Conservation (phyloP, 768 basidiomycete genomes). For the Kwoniella botswanensis region DNA sequence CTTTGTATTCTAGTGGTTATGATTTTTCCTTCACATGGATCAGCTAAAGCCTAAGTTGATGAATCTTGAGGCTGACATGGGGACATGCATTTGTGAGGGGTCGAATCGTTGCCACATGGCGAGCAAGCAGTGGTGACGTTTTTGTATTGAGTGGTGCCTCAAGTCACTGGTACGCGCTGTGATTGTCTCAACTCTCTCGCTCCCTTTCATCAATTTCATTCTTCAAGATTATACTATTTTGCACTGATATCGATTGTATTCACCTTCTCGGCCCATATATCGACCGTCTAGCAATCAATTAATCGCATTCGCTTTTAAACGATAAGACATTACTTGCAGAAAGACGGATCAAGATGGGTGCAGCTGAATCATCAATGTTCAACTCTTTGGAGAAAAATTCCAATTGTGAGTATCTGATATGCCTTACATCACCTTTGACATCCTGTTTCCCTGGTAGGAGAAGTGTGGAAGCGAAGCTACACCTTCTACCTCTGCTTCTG, state of each 20-base stretch:
- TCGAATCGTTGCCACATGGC: background rate
- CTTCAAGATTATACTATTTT: too few species aligned
- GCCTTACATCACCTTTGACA: background rate
- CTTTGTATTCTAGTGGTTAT: slow-evolving; percentile 11
- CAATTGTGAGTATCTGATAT: slow-evolving; percentile 76
- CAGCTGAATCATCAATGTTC: slow-evolving; percentile 81
- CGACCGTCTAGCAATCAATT: too few species aligned
- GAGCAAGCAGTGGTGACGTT: background rate
- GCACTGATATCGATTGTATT: too few species aligned
- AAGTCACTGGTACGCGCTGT: background rate
- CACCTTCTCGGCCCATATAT: too few species aligned
- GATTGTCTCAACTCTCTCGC: background rate
- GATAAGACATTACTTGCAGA: background rate
- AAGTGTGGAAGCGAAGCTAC: too few species aligned
- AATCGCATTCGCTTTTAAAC: background rate
- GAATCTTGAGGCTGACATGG: too few species aligned
- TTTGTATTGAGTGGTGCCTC: background rate
- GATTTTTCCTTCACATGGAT: slow-evolving; percentile 1
- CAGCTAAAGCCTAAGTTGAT: too few species aligned
- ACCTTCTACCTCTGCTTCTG: background rate
- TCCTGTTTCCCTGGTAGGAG: background rate
- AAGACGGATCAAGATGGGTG: slow-evolving; percentile 57
- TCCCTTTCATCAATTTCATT: background rate
- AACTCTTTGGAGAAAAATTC: slow-evolving; percentile 96
- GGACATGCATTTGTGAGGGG: too few species aligned